Percentiles rank a stretch among this genome's conserved stretches.
Conservation (phyloP, 352 stramenopile genomes). For the Pythium chondricola region DNA sequence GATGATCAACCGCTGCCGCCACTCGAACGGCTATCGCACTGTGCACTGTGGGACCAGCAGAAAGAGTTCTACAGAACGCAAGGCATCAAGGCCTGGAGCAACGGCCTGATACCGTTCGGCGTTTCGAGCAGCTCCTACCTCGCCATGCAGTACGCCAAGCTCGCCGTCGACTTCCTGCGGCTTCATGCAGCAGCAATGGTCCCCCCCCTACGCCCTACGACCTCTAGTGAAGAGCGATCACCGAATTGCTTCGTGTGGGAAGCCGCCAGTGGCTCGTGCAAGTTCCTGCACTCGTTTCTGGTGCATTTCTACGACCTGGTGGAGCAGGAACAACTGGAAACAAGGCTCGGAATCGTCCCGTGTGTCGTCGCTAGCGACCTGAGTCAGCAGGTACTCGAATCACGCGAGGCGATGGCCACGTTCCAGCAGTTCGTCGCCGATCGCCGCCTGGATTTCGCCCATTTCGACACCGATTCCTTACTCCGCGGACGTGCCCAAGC, state of each 20-base stretch:
- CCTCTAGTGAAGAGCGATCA: neutral
- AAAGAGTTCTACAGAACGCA: constrained; percentile 78
- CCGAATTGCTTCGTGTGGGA: constrained; percentile 84
- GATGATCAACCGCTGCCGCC: constrained; percentile 4
- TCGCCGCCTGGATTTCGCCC: constrained; percentile 55
- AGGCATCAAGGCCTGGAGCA: constrained; percentile 70
- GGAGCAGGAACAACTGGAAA: constrained; percentile 9
- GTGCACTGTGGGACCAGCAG: constrained; percentile 60
- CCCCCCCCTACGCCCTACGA: neutral
- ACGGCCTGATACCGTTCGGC: constrained; percentile 63
- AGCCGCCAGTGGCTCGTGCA: constrained; percentile 74
- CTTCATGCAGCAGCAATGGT: neutral
- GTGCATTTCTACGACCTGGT: constrained; percentile 55
- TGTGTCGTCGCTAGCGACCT: constrained; percentile 69
- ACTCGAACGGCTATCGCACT: constrained; percentile 40
- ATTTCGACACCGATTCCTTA: constrained; percentile 57
- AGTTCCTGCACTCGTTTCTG: constrained; percentile 71
- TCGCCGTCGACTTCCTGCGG: constrained; percentile 14
- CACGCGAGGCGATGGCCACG: constrained; percentile 46
- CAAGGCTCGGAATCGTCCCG: constrained; percentile 28
- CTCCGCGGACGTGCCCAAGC: constrained; percentile 18
- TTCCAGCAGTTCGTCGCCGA: constrained; percentile 43
- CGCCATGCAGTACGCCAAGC: constrained; percentile 48
- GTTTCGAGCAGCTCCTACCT: constrained; percentile 79
- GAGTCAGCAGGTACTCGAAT: constrained; percentile 61